Evolutionary conservation across 2,329 filamentous ascomycete species (phyloP).

Genomic region (Aspergillus jensenii): DNA sequence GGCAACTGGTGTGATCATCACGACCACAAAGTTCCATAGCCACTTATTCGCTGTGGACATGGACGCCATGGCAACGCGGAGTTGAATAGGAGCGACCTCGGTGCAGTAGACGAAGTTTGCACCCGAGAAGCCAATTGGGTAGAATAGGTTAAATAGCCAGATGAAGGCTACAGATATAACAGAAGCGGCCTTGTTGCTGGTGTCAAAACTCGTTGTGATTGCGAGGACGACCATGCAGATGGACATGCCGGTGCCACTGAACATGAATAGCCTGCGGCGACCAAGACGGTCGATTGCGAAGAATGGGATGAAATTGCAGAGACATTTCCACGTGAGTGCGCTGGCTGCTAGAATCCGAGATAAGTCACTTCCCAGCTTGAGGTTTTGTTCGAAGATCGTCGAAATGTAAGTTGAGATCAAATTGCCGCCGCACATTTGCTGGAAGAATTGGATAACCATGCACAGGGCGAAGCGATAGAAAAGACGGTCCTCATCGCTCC

Average conservation of each 20-base stretch:
- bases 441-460: slow-evolving; percentile 51
- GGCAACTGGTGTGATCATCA: slow-evolving; percentile 22
- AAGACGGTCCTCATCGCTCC: slow-evolving; percentile 35
- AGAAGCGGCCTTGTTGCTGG: slow-evolving; percentile 3
- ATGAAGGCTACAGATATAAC: slow-evolving; percentile 17
- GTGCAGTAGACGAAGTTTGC: slow-evolving; percentile 22
- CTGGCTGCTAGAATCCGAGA: slow-evolving; percentile 17
- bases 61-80: slow-evolving; percentile 13
- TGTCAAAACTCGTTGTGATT: slow-evolving; percentile 15
- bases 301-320: slow-evolving; percentile 17
- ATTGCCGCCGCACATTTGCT: slow-evolving; percentile 35
- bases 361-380: slow-evolving; percentile 6
- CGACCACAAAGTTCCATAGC: slow-evolving; percentile 20
- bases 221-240: slow-evolving; percentile 18
- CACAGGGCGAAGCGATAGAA: slow-evolving; percentile 38
- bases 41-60: slow-evolving; percentile 7
- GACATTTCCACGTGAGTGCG: slow-evolving; percentile 19
- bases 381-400: slow-evolving; percentile 17
- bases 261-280: slow-evolving; percentile 19
- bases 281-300: slow-evolving; percentile 19
- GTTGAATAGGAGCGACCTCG: slow-evolving; percentile 18
- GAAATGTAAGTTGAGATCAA: slow-evolving; percentile 43
- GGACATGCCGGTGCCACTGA: slow-evolving; percentile 18
- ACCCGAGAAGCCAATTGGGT: slow-evolving; percentile 21
- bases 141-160: slow-evolving; percentile 22